Evolutionary conservation across 805 yeast genomes (phyloP), one percentile per base, ranked within the genome.

Genomic region (Saccharomycopsis selenospora): DNA sequence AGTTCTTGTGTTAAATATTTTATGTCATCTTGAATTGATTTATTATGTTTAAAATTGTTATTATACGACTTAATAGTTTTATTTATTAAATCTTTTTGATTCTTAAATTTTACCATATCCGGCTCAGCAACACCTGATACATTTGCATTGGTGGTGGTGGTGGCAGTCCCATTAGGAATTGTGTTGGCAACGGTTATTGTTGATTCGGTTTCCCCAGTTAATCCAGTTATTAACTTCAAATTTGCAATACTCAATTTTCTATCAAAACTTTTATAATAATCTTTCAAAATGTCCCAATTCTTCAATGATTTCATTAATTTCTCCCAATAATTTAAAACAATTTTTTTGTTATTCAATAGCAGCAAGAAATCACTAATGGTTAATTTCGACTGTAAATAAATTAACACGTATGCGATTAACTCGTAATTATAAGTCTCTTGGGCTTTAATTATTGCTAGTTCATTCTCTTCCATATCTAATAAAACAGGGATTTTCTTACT

Each of bases 391-490:
- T 71, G 69, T 23, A 90, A 66, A 23, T 72, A 68, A 14, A 79
- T 59, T 42, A 91, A 59, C 0, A 84, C 79, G 47, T 75, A 73
- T 42, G 72, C 65, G 4, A 82, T 71, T 30, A 87, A 66, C 59
- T 82, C 88, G 40, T 72, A 73, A 56, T 80, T 76, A 14, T 78
- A 73, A 30, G 78, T 71, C 51, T 76, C 79, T 40, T 82, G 75
- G 0, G 91, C 76, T 56, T 82, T 85, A 40, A 72, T 61, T 36
- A 89, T 61, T 0, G 96, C 95, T 41, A 76, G 61, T 48, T 77
- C 84, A 40, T 77, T 70, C 56, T 86, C 89, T 41, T 85, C 88
- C 72, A 86, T 80, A 20, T 76, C 79, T 22, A 88, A 61, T 30
- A 87, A 70, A 44, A 82, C 68, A 8, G 79, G 75, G 1, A 88